Evolutionary conservation across 306 rosid genomes (phyloP).

Genomic region (Medicago ruthenica): DNA sequence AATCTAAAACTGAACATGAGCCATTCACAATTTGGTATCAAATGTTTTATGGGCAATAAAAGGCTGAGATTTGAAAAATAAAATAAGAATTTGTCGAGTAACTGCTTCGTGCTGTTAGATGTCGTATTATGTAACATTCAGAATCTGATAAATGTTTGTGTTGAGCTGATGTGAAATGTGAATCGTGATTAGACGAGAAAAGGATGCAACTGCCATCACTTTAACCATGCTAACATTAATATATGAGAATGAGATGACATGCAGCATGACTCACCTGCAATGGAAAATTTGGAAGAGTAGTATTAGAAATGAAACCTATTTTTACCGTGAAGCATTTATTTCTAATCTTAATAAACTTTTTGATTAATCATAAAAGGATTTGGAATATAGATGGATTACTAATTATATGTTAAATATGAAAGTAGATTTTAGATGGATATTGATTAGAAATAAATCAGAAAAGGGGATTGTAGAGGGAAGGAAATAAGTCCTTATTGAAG

Average conservation of each 20-base stretch:
- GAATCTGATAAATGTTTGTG: conserved; percentile 12
- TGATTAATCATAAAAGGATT: conserved; percentile 4
- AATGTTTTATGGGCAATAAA: neutral
- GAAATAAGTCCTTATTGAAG: conserved; percentile 10
- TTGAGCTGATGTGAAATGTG: conserved; percentile 32
- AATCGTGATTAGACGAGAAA: conserved; percentile 7
- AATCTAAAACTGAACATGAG: conserved; percentile 7
- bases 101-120: neutral
- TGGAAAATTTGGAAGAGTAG: conserved; percentile 5
- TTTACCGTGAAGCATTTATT: conserved; percentile 9
- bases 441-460: conserved; percentile 7
- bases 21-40: neutral
- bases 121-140: neutral
- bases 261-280: conserved; percentile 5
- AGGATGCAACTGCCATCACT: neutral
- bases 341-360: neutral
- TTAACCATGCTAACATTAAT: conserved; percentile 16
- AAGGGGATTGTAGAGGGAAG: neutral
- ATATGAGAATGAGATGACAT: conserved; percentile 15
- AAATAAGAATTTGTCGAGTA: conserved; percentile 2
- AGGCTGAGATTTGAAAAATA: conserved; percentile 17
- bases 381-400: conserved; percentile 25
- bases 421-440: conserved; percentile 1
- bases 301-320: conserved; percentile 7
- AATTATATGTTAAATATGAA: conserved; percentile 8